Evolutionary conservation across 371 early-diverging fungal species (phyloP), one percentile per base, ranked within the genome.

Genomic region (Apophysomyces ossiformis): DNA sequence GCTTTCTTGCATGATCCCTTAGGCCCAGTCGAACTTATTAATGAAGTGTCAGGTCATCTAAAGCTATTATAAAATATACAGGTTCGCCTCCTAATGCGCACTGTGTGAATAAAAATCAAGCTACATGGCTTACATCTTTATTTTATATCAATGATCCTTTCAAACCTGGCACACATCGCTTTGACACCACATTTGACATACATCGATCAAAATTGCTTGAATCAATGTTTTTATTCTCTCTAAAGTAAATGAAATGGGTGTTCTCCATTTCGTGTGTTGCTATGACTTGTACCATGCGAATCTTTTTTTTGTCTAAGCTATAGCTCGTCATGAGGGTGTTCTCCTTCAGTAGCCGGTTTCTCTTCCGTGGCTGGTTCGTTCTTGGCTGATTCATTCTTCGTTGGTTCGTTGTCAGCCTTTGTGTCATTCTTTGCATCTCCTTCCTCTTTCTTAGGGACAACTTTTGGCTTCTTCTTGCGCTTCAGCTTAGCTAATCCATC

Each of bases 41-140:
- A 98, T 70, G 70, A 87, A 61, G 89, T 96, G 7, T 89, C 95
- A 6, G 92, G 95, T 4, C 90, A 96, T 66, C 77, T 98, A 58
- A 95, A 95, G 76, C 81, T 98, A 26, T 88, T 92, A 65, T 93
- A 85, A 64, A 63, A 63, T 63, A 63, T 37, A 16, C 63, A 32
- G 8, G 46, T 61, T 21, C 4, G 21, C 11, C 41, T 41, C 8
- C 1, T 1, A 41, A 41, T 8, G 1, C 13, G 2, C 5, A 26
- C 2, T 26, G 26, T 26, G 26, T 26, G 26, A 26, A 26, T 26
- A 26, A 26, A 26, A 26, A 26, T 26, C 26, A 26, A 26, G 26
- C 43, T 43, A 43, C 43, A 43, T 1, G 15, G 43, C 26, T 26
- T 26, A 1, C 2, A 26, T 26, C 26, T 2, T 26, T 2, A 26